Evolutionary conservation across 176 grass and related monocot species (phyloP).

Genomic region (Zoysia japonica): DNA sequence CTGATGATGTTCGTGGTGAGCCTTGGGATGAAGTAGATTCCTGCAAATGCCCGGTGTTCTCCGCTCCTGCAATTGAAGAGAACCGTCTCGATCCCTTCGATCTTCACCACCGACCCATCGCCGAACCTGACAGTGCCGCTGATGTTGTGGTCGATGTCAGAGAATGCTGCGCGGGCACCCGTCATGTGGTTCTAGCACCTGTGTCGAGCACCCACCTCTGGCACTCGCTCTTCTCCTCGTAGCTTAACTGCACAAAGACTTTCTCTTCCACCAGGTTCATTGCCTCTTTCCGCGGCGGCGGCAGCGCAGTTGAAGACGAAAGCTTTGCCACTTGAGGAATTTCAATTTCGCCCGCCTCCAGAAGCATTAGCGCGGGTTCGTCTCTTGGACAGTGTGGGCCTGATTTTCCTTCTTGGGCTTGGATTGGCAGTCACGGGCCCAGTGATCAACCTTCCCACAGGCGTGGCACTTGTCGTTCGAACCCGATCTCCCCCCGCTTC

Average conservation of each 20-base stretch:
- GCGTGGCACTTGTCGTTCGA: too few species aligned
- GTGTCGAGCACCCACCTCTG: neutral
- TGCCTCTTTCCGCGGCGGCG: accelerated
- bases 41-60: neutral
- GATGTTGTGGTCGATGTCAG: neutral
- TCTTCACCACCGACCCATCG: neutral
- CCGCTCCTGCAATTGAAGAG: neutral
- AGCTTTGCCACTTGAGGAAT: too few species aligned
- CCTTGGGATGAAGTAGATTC: neutral
- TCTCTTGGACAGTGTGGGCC: neutral
- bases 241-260: neutral
- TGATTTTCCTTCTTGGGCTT: neutral
- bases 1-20: neutral
- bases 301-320: neutral
- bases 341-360: too few species aligned
- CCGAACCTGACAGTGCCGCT: neutral
- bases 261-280: neutral
- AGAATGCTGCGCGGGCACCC: neutral
- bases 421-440: neutral
- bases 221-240: neutral
- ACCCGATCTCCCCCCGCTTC: too few species aligned
- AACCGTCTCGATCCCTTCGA: neutral
- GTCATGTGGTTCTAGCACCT: neutral
- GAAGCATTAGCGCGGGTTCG: neutral
- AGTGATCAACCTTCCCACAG: neutral